These are phyloP conservation scores for Scheffersomyces segobiensis DNA, from an alignment of 1,139 yeast species.

Conservation along the genomic window DNA sequence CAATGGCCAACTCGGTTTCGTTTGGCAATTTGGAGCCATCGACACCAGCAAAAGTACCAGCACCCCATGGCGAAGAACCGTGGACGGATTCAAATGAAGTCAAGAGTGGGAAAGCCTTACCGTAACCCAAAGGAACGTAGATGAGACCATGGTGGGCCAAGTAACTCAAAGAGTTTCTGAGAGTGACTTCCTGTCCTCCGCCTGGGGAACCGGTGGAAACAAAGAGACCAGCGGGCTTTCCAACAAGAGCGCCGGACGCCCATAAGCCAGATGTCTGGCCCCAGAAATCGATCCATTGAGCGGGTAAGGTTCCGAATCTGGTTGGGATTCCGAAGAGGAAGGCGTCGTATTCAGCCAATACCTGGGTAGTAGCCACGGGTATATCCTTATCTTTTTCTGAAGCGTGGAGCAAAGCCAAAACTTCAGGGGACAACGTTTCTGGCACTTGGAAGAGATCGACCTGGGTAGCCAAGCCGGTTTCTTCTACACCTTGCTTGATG, in stretches of 20 bases:
- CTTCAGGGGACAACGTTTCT: slow-evolving; percentile 49
- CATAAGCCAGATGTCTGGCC: slow-evolving; percentile 51
- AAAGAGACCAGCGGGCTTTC: slow-evolving; percentile 50
- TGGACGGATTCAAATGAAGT: slow-evolving; percentile 39
- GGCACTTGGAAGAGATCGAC: slow-evolving; percentile 47
- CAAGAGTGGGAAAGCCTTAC: slow-evolving; percentile 31
- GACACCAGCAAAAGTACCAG: slow-evolving; percentile 48
- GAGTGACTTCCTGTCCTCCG: slow-evolving; percentile 51
- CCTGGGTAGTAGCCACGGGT: slow-evolving; percentile 43
- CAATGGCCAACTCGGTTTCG: slow-evolving; percentile 39
- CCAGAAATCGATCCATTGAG: slow-evolving; percentile 47
- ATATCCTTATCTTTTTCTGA: slow-evolving; percentile 37
- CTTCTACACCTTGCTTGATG: slow-evolving; percentile 40
- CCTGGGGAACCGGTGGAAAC: slow-evolving; percentile 47
- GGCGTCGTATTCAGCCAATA: slow-evolving; percentile 44
- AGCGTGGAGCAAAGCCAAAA: slow-evolving; percentile 42
- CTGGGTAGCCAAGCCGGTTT: slow-evolving; percentile 29
- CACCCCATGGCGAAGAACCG: slow-evolving; percentile 55
- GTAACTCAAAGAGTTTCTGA: slow-evolving; percentile 33
- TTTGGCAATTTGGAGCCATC: slow-evolving; percentile 51
- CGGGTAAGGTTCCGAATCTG: slow-evolving; percentile 48
- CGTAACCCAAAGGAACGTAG: slow-evolving; percentile 51
- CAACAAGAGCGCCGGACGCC: slow-evolving; percentile 49
- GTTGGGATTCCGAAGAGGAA: slow-evolving; percentile 53
- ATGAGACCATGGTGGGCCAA: slow-evolving; percentile 54